Percentiles rank a stretch among this genome's conserved stretches.
phyloP scores from a whole-genome alignment of 2,329 filamentous ascomycete species.

The Ascochyta rabiei region DNA sequence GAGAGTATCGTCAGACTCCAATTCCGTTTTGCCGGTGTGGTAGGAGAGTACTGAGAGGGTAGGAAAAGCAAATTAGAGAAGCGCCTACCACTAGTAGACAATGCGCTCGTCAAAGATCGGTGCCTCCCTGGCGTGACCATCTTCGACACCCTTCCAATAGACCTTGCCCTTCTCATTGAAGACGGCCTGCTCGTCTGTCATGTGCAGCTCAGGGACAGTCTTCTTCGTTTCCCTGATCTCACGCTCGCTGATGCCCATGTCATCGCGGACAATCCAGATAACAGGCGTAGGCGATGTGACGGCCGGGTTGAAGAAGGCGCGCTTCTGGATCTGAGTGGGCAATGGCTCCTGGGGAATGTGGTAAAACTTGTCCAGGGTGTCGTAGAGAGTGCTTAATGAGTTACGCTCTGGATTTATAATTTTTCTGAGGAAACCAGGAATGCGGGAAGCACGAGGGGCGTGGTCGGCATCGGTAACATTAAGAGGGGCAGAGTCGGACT shows the following conservation, averaged over 20 bases:
- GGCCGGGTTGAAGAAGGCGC: constrained; percentile 54
- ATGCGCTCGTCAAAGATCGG: constrained; percentile 51
- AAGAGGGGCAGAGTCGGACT: constrained; percentile 15
- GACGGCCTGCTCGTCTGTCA: constrained; percentile 53
- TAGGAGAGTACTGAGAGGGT: neutral
- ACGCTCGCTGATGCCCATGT: constrained; percentile 51
- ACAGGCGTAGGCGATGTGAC: constrained; percentile 52
- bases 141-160: constrained; percentile 49
- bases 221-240: constrained; percentile 51
- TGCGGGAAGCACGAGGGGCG: constrained; percentile 33
- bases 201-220: constrained; percentile 45
- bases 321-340: constrained; percentile 44
- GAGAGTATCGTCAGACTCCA: constrained; percentile 11
- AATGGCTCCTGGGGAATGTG: constrained; percentile 40
- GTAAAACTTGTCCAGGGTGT: constrained; percentile 43
- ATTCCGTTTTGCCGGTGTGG: neutral
- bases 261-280: constrained; percentile 55
- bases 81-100: constrained; percentile 35
- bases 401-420: constrained; percentile 45
- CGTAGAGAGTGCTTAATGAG: constrained; percentile 36
- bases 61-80: neutral
- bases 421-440: constrained; percentile 40
- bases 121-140: constrained; percentile 49
- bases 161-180: constrained; percentile 55
- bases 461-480: constrained; percentile 8